Conservation (phyloP, 164 flowering plant species). For the Vitis amurensis region DNA sequence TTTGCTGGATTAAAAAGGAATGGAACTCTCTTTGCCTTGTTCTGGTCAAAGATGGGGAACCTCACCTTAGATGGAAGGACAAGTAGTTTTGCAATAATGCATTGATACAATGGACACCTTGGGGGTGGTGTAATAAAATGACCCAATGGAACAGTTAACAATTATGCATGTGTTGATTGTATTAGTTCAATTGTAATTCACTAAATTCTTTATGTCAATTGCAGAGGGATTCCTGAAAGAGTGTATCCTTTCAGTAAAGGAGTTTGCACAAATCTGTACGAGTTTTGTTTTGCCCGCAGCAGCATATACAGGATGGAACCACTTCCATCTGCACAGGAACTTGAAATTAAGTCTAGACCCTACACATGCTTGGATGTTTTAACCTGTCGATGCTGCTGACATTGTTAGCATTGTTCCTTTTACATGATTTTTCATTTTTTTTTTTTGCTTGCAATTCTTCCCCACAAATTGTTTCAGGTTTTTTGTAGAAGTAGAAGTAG, state of each 20-base stretch:
- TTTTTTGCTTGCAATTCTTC: not conserved
- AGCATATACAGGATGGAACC: slow-evolving; percentile 53
- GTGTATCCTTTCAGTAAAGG: slow-evolving; percentile 94
- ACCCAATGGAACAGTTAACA: too few relatives aligned
- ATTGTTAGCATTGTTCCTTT: not conserved
- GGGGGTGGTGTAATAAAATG: too few relatives aligned
- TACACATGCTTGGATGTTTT: slow-evolving; percentile 67
- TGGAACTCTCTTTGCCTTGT: too few relatives aligned
- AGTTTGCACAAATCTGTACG: slow-evolving; percentile 60
- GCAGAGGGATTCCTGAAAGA: slow-evolving; percentile 80
- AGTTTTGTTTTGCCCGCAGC: slow-evolving; percentile 59
- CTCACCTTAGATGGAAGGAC: too few relatives aligned
- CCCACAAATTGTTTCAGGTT: not conserved
- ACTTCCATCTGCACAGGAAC: slow-evolving; percentile 58
- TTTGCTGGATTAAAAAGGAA: too few relatives aligned
- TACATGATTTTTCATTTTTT: not conserved
- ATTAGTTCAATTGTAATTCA: too few relatives aligned
- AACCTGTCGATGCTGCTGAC: slow-evolving; percentile 73
- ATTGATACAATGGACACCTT: too few relatives aligned
- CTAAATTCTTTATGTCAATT: slow-evolving; percentile 3
- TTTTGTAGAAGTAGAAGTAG: too few relatives aligned
- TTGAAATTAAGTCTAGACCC: slow-evolving; percentile 67
- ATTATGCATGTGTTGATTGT: too few relatives aligned
- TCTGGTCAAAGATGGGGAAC: too few relatives aligned
- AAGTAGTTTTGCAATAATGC: too few relatives aligned